phyloP scores from a whole-genome alignment of 352 stramenopile species.

The Blastocystis sp. region DNA sequence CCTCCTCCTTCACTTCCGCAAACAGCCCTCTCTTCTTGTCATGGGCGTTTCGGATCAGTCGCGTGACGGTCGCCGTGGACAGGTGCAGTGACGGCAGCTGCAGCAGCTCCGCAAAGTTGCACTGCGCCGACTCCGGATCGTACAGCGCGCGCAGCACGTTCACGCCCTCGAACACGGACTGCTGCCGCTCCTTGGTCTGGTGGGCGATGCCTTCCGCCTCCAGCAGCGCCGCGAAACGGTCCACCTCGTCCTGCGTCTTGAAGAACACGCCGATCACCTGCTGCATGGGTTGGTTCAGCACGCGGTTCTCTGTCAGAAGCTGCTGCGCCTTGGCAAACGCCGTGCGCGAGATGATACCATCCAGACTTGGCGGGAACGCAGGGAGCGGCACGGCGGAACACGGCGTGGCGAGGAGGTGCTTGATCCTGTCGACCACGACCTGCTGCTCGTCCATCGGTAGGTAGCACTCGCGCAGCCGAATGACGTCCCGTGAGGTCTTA shows the following conservation, averaged over 20 bases:
- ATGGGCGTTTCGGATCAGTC: conserved; percentile 38
- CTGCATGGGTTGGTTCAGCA: conserved; percentile 10
- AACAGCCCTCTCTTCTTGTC: background rate
- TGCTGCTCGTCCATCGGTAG: conserved; percentile 42
- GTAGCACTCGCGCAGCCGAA: conserved; percentile 35
- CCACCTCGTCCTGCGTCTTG: conserved; percentile 20
- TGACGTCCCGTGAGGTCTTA: background rate
- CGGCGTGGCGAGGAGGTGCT: background rate
- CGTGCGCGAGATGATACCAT: background rate
- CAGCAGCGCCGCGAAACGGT: conserved; percentile 1
- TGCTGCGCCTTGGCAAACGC: background rate
- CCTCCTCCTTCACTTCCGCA: background rate
- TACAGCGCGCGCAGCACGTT: conserved; percentile 45
- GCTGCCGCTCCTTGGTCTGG: background rate
- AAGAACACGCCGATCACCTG: conserved; percentile 29
- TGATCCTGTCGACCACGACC: conserved; percentile 22
- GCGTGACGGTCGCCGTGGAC: background rate
- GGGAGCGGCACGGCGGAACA: background rate
- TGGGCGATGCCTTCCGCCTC: background rate
- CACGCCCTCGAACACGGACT: conserved; percentile 44
- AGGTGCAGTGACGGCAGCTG: background rate
- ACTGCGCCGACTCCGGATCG: background rate
- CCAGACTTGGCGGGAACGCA: background rate
- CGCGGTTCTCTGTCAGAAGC: background rate
- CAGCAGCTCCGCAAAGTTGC: conserved; percentile 19